Base-by-base conservation (phyloP, 805 yeast genomes). In the Schwanniomyces polymorphus region DNA sequence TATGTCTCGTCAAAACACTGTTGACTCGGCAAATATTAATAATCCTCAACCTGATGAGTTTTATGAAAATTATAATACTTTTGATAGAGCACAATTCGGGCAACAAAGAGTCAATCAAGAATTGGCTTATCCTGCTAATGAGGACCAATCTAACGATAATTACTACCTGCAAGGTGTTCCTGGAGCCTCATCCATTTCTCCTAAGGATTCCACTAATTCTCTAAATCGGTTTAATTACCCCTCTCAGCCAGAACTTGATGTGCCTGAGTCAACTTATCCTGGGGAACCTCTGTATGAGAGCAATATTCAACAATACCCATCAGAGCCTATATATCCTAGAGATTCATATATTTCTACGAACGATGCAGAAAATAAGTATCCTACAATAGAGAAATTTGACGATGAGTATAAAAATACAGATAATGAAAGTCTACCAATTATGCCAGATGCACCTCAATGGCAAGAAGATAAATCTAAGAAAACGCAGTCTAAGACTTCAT, bases 331-430 rank as follows among this genome's bases (percentile, higher is more conserved):
- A 5, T 31, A 31, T 31, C 35, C 35, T 14, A 31, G 21, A 7
- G 14, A 31, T 16, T 31, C 35, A 2, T 31, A 31, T 31, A 31
- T 21, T 12, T 31, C 35, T 31, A 31, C 11, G 11, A 31, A 45
- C 18, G 43, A 39, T 9, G 50, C 49, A 4, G 41, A 44, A 7
- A 38, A 43, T 8, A 51, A 49, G 42, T 51, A 42, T 25, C 52
- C 52, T 17, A 34, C 49, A 10, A 44, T 49, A 7, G 51, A 34
- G 16, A 42, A 43, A 25, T 25, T 51, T 12, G 46, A 51, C 9
- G 42, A 38, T 17, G 28, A 38, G 3, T 25, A 33, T 21, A 27
- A 23, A 17, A 25, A 34, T 11, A n/a, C 41, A 23, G 25, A 33
- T 9, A 14, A 31, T 8, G 17, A 28, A 14, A 18, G 23, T 7